A percentile compares a stretch with the other conserved stretches of the same genome.
Conservation (phyloP, 1,139 yeast species). For the Protomyces macrosporus region DNA sequence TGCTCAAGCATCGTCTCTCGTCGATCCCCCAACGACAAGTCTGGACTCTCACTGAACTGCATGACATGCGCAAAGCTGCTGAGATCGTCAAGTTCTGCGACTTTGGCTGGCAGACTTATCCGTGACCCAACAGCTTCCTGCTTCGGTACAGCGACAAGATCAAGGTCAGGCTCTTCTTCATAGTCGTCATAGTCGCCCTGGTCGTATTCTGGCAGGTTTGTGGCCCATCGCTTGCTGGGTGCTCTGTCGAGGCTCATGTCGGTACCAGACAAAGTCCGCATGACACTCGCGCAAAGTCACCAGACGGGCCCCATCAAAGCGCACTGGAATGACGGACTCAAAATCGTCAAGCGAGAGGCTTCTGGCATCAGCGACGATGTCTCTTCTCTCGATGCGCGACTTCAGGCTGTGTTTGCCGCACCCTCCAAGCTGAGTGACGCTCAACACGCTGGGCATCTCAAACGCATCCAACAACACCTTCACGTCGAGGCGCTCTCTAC, state of each 20-base stretch:
- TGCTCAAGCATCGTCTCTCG: too few relatives aligned
- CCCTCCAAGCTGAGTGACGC: conserved; percentile 25
- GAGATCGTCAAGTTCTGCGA: neutral
- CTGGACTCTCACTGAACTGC: neutral
- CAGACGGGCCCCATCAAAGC: conserved; percentile 12
- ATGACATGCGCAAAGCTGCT: neutral
- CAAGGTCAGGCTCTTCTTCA: neutral
- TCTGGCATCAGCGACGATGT: neutral
- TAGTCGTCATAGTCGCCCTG: neutral
- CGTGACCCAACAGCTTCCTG: neutral
- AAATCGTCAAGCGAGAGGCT: neutral
- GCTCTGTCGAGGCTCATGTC: neutral
- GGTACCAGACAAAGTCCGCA: neutral
- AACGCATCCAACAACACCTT: neutral
- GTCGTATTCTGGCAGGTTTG: neutral
- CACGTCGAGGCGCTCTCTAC: neutral
- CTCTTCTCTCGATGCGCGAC: neutral
- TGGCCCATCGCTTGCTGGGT: neutral
- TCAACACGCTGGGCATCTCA: conserved; percentile 10
- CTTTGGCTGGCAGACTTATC: neutral
- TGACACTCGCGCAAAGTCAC: neutral
- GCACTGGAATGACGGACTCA: conserved; percentile 11
- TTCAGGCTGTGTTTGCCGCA: conserved; percentile 58
- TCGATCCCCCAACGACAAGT: too few relatives aligned
- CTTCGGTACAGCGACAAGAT: neutral